phyloP scores from a whole-genome alignment of 257 asterid genomes.

The Coffea eugenioides region DNA sequence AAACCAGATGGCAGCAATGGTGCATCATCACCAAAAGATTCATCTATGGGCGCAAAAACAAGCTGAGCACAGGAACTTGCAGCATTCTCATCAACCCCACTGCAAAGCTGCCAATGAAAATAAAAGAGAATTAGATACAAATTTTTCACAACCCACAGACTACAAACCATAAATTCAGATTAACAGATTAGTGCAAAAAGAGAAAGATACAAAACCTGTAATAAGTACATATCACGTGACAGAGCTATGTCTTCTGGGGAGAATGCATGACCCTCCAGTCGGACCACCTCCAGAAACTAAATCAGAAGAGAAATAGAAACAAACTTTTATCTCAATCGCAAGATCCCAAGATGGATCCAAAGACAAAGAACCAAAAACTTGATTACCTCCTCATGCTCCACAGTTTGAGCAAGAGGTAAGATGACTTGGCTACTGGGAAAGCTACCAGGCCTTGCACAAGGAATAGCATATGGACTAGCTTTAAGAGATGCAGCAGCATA shows the following conservation, averaged over 20 bases:
- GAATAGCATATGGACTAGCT: slow-evolving; percentile 62
- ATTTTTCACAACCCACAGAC: not conserved
- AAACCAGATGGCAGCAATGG: slow-evolving; percentile 89
- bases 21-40: slow-evolving; percentile 90
- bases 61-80: slow-evolving; percentile 88
- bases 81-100: slow-evolving; percentile 77
- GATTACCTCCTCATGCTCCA: slow-evolving; percentile 82
- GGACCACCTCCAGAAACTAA: slow-evolving; percentile 87
- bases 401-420: slow-evolving; percentile 75
- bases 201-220: slow-evolving; percentile 50
- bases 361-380: not conserved
- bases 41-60: slow-evolving; percentile 92
- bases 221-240: slow-evolving; percentile 78
- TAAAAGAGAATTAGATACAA: slow-evolving; percentile 2
- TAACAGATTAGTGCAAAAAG: not conserved
- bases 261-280: slow-evolving; percentile 74
- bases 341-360: not conserved
- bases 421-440: slow-evolving; percentile 73
- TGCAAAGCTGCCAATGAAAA: slow-evolving; percentile 58
- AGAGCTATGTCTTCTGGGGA: slow-evolving; percentile 72
- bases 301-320: not conserved
- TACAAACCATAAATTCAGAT: not conserved
- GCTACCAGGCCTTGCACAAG: slow-evolving; percentile 67
- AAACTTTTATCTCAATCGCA: not conserved
- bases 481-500: slow-evolving; percentile 82